Conservation (phyloP, 352 stramenopile species). For the Pythium grandisporangium region DNA sequence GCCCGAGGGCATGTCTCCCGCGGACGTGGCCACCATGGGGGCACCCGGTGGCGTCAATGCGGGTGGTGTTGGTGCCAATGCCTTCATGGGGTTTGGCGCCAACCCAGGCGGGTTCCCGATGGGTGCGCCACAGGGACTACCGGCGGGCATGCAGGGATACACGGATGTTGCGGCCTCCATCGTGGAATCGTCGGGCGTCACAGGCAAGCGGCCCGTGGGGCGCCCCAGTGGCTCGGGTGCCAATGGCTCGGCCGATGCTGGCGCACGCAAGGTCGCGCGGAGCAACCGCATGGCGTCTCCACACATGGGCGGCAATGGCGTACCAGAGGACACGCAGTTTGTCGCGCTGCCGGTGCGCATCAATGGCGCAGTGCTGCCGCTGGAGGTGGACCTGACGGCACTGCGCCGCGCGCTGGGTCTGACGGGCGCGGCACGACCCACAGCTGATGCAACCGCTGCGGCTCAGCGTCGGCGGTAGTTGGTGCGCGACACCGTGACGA, state of each 20-base stretch:
- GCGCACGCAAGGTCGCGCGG: neutral
- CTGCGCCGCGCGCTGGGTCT: conserved; percentile 42
- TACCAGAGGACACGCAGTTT: conserved; percentile 33
- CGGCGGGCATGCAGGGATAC: conserved; percentile 8
- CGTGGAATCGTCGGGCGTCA: conserved; percentile 4
- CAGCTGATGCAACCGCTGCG: conserved; percentile 12
- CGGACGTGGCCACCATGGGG: conserved; percentile 4
- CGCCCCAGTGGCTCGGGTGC: too few species aligned
- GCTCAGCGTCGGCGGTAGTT: neutral
- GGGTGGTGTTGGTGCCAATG: conserved; percentile 1
- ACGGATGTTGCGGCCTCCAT: conserved; percentile 11
- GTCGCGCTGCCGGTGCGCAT: conserved; percentile 62
- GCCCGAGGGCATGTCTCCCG: conserved; percentile 9
- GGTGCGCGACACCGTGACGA: too few species aligned
- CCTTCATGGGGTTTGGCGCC: conserved; percentile 11
- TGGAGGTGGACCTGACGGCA: conserved; percentile 58
- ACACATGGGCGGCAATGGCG: conserved; percentile 3
- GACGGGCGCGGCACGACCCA: conserved; percentile 7
- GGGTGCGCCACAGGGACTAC: neutral
- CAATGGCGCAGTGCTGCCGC: conserved; percentile 58
- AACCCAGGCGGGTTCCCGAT: too few species aligned
- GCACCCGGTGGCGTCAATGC: neutral
- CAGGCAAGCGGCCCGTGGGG: neutral
- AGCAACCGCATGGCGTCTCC: neutral
- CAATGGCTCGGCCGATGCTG: too few species aligned